Evolutionary conservation across 768 basidiomycete genomes (phyloP).

Genomic region (Suillus sp.): DNA sequence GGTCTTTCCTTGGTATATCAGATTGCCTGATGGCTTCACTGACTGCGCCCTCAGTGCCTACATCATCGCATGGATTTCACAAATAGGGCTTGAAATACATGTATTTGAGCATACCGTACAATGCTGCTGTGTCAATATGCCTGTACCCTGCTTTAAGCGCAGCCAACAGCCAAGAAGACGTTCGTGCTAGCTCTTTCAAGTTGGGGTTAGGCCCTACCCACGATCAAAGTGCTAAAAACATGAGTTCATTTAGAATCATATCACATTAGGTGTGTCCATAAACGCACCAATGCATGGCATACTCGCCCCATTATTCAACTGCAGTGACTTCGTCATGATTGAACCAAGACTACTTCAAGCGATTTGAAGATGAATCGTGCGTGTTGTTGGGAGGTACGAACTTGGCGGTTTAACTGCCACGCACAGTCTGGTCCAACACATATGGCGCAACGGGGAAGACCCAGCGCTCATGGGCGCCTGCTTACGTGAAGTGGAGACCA

Average conservation of each 20-base stretch:
- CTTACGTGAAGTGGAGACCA: neutral
- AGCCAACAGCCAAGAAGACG: slow-evolving; percentile 6
- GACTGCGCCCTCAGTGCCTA: slow-evolving; percentile 44
- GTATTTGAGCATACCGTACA: slow-evolving; percentile 30
- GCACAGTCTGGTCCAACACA: neutral
- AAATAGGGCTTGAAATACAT: neutral
- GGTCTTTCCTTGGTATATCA: slow-evolving; percentile 48
- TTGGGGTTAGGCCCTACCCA: slow-evolving; percentile 1
- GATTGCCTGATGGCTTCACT: slow-evolving; percentile 48
- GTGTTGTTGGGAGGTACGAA: neutral
- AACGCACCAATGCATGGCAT: slow-evolving; percentile 33
- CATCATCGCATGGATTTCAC: slow-evolving; percentile 3
- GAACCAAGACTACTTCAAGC: neutral
- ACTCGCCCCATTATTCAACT: slow-evolving; percentile 27
- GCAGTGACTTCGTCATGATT: slow-evolving; percentile 14
- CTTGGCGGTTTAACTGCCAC: neutral
- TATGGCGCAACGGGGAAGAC: neutral
- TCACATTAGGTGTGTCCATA: slow-evolving; percentile 21
- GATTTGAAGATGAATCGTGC: neutral
- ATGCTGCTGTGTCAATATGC: slow-evolving; percentile 44
- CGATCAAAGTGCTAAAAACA: slow-evolving; percentile 9
- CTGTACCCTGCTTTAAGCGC: slow-evolving; percentile 40
- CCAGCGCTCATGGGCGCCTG: neutral
- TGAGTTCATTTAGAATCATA: neutral
- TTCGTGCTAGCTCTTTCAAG: slow-evolving; percentile 5